Conservation (phyloP, 345 rosid species). For the Populus euphratica region DNA sequence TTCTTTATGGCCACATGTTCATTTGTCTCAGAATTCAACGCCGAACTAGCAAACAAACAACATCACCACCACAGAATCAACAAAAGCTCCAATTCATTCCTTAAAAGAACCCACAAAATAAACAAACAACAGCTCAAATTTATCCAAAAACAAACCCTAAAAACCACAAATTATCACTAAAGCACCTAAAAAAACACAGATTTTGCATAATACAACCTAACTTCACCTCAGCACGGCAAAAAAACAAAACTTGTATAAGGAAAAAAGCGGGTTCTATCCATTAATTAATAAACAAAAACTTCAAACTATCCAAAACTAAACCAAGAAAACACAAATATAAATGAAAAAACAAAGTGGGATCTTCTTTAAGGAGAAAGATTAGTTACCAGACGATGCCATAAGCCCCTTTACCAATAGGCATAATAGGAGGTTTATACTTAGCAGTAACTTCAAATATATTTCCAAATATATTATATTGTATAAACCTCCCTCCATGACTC, state of each 20-base stretch:
- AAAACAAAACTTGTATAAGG: not conserved
- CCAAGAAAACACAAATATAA: not conserved
- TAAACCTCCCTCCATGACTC: conserved; percentile 91
- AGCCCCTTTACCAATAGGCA: conserved; percentile 99
- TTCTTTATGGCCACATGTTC: conserved; percentile 88
- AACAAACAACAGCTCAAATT: not conserved
- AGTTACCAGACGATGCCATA: conserved; percentile 96
- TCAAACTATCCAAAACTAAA: not conserved
- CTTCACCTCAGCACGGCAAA: not conserved
- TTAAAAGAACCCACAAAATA: not conserved
- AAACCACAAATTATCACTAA: not conserved
- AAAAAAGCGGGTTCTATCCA: not conserved
- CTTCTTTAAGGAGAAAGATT: not conserved
- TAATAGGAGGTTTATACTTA: conserved; percentile 92
- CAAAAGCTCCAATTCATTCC: not conserved
- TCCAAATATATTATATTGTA: conserved; percentile 94
- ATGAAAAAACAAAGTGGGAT: not conserved
- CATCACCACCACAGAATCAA: not conserved
- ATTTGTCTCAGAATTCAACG: conserved; percentile 67
- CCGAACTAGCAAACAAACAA: conserved; percentile 38
- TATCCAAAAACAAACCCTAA: not conserved
- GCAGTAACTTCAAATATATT: conserved; percentile 96
- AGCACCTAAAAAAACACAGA: not conserved
- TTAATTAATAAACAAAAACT: not conserved
- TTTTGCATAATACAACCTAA: not conserved